Base-by-base conservation (phyloP, 2,329 filamentous ascomycete species). In the Capronia americana region DNA sequence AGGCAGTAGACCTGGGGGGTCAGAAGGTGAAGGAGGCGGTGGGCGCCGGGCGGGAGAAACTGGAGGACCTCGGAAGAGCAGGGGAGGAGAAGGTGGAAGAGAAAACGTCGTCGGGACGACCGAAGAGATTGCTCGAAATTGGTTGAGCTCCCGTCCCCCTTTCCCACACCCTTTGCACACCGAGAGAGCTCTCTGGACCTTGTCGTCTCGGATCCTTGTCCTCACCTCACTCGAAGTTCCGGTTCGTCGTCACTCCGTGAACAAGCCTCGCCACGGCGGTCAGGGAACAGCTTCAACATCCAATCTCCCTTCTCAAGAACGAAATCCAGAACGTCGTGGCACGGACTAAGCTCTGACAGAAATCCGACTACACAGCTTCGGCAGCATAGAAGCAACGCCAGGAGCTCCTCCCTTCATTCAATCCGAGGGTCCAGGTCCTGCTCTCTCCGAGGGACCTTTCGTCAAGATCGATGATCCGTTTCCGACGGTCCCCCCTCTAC, bases 51-150 rank as follows among this genome's bases (percentile, higher is more conserved):
- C 48, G 44, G 8, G 51, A 59, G 11, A 57, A 59, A 32, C 30
- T 64, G 14, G 57, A 59, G 14, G 57, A 59, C 10, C 8, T 56
- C 17, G 41, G 44, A 12, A 32, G 30, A 12, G 57, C 48, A n/a
- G 56, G 44, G 10, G 48, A 61, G 20, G 44, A 57, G 11, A 66
- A 60, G 28, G 60, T 61, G 17, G 56, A 64, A 24, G 62, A 62
- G 38, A 46, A 57, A n/a, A 54, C 55, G 30, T 30, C 57, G 30
- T 28, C 61, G 41, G 61, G 11, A 11, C 24, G 66, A 46, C 63
- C 63, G 23, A 61, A 50, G 44, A 62, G 68, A 38, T 24, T 70
- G 30, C 50, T 70, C 41, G 68, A 70, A 28, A 38, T 70, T 51
- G 64, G 59, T 53, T 70, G 64, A 70, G 12, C 12, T 61, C 14